These are phyloP conservation scores for Leptosphaerulina australis DNA, from an alignment of 2,329 filamentous ascomycete species.

Conservation along the genomic window DNA sequence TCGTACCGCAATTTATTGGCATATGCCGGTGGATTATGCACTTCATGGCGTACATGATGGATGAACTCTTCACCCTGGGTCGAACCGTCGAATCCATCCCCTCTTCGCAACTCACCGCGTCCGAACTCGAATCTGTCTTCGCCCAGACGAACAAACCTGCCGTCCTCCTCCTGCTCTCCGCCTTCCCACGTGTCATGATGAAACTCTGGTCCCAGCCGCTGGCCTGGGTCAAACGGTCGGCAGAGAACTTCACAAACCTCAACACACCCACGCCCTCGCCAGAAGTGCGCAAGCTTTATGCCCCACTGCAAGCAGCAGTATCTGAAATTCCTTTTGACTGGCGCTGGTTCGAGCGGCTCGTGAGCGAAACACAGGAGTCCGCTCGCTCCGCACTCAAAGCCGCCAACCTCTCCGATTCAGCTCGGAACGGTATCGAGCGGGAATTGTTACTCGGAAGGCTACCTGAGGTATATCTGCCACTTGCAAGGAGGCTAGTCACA, in stretches of 20 bases:
- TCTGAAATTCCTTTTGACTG: slow-evolving; percentile 52
- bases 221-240: slow-evolving; percentile 39
- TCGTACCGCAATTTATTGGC: slow-evolving; percentile 58
- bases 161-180: slow-evolving; percentile 41
- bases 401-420: slow-evolving; percentile 52
- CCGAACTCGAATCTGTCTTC: slow-evolving; percentile 35
- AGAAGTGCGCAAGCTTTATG: slow-evolving; percentile 53
- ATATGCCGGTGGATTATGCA: slow-evolving; percentile 81
- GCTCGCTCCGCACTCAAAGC: slow-evolving; percentile 64
- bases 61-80: slow-evolving; percentile 53
- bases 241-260: slow-evolving; percentile 38
- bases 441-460: slow-evolving; percentile 60
- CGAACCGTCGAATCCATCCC: slow-evolving; percentile 27
- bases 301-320: slow-evolving; percentile 45
- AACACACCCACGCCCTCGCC: slow-evolving; percentile 51
- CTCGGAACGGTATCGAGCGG: slow-evolving; percentile 58
- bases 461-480: slow-evolving; percentile 57
- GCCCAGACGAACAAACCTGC: slow-evolving; percentile 44
- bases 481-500: slow-evolving; percentile 56
- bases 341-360: slow-evolving; percentile 54
- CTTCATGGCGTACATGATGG: slow-evolving; percentile 62
- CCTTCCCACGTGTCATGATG: slow-evolving; percentile 48
- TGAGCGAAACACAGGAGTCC: slow-evolving; percentile 67
- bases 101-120: slow-evolving; percentile 47
- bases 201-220: slow-evolving; percentile 44